Base-by-base conservation (phyloP, 2,329 filamentous ascomycete species). In the Colletotrichum agaves region DNA sequence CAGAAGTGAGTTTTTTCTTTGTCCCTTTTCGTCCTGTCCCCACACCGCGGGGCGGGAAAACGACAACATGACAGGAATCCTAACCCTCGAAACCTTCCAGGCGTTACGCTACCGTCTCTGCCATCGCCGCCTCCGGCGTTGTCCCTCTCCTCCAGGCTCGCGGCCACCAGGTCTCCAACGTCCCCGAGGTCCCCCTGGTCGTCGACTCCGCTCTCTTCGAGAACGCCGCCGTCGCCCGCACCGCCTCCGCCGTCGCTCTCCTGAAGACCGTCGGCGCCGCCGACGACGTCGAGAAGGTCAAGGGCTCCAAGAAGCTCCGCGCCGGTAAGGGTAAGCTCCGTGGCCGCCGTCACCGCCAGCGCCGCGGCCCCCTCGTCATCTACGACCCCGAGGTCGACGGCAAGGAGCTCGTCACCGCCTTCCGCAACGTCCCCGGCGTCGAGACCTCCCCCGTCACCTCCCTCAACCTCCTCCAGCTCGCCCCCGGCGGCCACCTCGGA, bases 281-380 rank as follows among this genome's bases (percentile, higher is more conserved):
- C 78, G 84, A 91, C 74, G 96, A 99, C 77, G 84, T 99, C 76
- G 91, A 93, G 83, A 98, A 98, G 92, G 96, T 97, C 82, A 94
- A 93, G 88, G 89, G 89, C 81, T 97, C 94, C 82, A 93, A 93
- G 88, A 99, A 98, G 91, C 88, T 98, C 79, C 94, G 96, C 76
- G 93, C 96, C 76, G 96, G 96, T 83, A 98, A 99, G 92, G 96
- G 96, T 85, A 99, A 99, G 91, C 87, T 99, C 81, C 90, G 96
- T 84, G 93, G 93, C 83, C 95, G 96, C 82, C 94, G 96, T 79
- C 91, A 97, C 92, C 92, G 92, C 85, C 95, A 98, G 88, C 94
- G 97, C 83, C 97, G 96, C 81, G 97, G 96, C 76, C 96, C 96
- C 78, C 92, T 99, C 70, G 91, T 99, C 83, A 92, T 99, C 87